Conservation (phyloP, 2,329 filamentous ascomycete species). For the Cordyceps farinosa region DNA sequence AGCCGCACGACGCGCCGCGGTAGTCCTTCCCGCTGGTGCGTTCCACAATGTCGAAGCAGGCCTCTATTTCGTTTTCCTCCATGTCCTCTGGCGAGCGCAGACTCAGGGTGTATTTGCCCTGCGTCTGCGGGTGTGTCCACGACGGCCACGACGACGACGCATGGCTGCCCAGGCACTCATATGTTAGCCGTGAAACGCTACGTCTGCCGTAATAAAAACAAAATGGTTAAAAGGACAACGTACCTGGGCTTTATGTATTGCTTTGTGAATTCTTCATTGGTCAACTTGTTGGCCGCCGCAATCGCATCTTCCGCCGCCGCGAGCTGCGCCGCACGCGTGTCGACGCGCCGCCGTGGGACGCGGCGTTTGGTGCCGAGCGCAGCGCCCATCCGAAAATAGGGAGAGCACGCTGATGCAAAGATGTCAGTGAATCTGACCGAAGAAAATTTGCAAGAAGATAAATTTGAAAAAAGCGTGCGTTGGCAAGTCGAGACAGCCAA, state of each 20-base stretch:
- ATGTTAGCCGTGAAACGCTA: background rate
- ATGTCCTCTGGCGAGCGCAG: constrained; percentile 42
- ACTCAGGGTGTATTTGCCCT: constrained; percentile 39
- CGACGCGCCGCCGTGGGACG: background rate
- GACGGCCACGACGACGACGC: constrained; percentile 29
- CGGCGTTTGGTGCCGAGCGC: background rate
- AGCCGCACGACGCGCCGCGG: constrained; percentile 56
- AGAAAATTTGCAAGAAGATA: background rate
- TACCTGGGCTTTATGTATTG: constrained; percentile 48
- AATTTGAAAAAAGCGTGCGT: background rate
- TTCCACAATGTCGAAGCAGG: constrained; percentile 57
- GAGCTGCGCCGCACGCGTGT: constrained; percentile 11
- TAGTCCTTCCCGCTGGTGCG: constrained; percentile 64
- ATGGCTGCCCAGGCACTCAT: background rate
- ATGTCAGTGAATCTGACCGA: background rate
- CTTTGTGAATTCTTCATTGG: constrained; percentile 45
- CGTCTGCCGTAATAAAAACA: background rate
- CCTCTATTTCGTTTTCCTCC: constrained; percentile 41
- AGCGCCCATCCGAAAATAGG: background rate
- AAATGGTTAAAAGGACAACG: background rate
- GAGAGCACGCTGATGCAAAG: background rate
- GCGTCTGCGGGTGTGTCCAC: constrained; percentile 52
- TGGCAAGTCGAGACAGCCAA: background rate
- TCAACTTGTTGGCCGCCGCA: constrained; percentile 45
- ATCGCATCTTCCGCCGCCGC: constrained; percentile 34